Evolutionary conservation across 2,329 filamentous ascomycete genomes (phyloP).

Genomic region (Zasmidium angulare): DNA sequence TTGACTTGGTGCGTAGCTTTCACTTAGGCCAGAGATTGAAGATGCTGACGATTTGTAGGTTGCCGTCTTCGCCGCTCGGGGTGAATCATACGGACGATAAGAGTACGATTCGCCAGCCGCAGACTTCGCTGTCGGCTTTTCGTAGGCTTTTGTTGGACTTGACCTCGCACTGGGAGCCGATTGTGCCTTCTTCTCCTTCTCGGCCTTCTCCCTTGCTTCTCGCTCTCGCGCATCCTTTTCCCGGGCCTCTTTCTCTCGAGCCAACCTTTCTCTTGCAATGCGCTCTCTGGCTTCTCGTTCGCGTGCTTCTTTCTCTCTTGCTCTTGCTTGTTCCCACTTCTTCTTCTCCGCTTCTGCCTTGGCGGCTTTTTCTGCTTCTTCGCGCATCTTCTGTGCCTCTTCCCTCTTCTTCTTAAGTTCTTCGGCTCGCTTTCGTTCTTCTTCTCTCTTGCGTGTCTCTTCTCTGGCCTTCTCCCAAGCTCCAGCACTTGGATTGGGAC

Average conservation of each 20-base stretch:
- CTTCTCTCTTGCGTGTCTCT: conserved; percentile 63
- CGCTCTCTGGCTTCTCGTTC: conserved; percentile 51
- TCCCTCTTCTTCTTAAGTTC: conserved; percentile 60
- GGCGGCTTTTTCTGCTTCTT: conserved; percentile 48
- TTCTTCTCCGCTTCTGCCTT: conserved; percentile 50
- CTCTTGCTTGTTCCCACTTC: conserved; percentile 52
- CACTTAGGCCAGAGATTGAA: conserved; percentile 62
- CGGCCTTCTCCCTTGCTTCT: conserved; percentile 37
- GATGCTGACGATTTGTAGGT: conserved; percentile 43
- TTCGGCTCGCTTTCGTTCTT: conserved; percentile 60
- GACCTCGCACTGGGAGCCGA: conserved; percentile 32
- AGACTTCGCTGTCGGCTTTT: conserved; percentile 56
- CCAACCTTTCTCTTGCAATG: conserved; percentile 40
- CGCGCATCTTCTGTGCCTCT: conserved; percentile 52
- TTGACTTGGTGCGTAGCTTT: conserved; percentile 81
- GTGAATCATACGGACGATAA: conserved; percentile 34
- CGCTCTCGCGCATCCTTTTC: conserved; percentile 44
- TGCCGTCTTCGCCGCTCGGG: conserved; percentile 42
- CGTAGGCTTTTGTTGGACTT: conserved; percentile 36
- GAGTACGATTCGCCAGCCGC: conserved; percentile 58
- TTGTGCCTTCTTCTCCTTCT: conserved; percentile 38
- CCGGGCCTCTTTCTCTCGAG: conserved; percentile 38
- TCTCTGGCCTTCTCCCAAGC: conserved; percentile 69
- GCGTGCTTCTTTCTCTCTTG: conserved; percentile 49
- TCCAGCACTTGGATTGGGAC: conserved; percentile 25